Percentiles rank a stretch among this genome's conserved stretches.
Conservation (phyloP, 2,329 filamentous ascomycete genomes). For the Aspergillus proliferans region DNA sequence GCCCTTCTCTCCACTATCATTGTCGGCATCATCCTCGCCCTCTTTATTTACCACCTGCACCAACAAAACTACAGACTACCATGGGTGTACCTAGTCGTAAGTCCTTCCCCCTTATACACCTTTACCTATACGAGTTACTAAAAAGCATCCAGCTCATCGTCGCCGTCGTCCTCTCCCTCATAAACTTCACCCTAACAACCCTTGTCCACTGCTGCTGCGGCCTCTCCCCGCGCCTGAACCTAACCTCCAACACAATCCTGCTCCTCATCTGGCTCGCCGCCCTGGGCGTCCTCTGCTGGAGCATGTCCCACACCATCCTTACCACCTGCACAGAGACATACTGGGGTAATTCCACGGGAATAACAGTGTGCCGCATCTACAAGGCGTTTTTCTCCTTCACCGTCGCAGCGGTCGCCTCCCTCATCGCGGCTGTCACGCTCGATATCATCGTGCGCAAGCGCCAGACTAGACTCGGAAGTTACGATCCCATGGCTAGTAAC, state of each 20-base stretch:
- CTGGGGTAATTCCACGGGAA: conserved; percentile 51
- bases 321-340: conserved; percentile 45
- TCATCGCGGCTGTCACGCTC: conserved; percentile 43
- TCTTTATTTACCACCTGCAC: conserved; percentile 51
- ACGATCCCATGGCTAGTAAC: conserved; percentile 40
- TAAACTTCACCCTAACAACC: conserved; percentile 44
- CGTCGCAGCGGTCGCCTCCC: conserved; percentile 42
- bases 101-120: conserved; percentile 9
- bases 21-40: conserved; percentile 49
- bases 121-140: background rate
- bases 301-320: conserved; percentile 47
- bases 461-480: conserved; percentile 42
- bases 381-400: conserved; percentile 56
- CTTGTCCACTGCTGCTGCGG: conserved; percentile 47
- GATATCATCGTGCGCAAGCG: conserved; percentile 46
- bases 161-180: conserved; percentile 47
- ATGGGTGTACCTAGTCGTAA: conserved; percentile 56
- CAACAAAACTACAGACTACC: conserved; percentile 48
- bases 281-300: conserved; percentile 49
- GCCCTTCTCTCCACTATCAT: conserved; percentile 49
- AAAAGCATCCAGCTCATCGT: conserved; percentile 41
- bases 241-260: conserved; percentile 44
- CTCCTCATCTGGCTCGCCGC: conserved; percentile 48
- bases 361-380: conserved; percentile 53
- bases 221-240: conserved; percentile 48